Percentiles rank a stretch among this genome's conserved stretches.
These are phyloP conservation scores for Linnemannia schmuckeri DNA, from an alignment of 192 early-diverging fungal species.

Conservation along the genomic window DNA sequence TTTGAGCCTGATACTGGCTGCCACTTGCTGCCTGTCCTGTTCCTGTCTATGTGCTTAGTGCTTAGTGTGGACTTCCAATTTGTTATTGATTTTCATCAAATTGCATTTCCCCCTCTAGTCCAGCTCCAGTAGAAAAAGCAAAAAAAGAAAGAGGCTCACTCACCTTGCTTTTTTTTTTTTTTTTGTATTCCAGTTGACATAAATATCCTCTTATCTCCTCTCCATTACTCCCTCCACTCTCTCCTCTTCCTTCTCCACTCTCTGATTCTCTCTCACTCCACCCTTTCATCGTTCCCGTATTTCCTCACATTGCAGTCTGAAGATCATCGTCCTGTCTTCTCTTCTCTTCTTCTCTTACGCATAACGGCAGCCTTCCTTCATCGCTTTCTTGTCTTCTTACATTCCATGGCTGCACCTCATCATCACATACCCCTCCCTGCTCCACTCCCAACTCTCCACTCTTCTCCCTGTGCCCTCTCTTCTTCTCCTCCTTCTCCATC, in stretches of 20 bases:
- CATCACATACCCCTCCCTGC: background rate
- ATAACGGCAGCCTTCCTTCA: no score
- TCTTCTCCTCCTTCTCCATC: background rate
- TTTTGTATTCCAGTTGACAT: background rate
- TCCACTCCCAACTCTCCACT: conserved; percentile 1
- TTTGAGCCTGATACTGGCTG: no score
- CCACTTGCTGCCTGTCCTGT: no score
- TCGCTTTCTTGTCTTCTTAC: no score
- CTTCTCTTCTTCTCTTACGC: no score
- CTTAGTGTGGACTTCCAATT: no score
- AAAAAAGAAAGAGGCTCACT: background rate
- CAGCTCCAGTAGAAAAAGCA: background rate
- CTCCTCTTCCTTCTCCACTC: background rate
- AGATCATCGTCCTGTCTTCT: background rate
- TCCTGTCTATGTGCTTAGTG: no score
- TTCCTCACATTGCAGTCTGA: no score
- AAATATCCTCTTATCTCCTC: background rate
- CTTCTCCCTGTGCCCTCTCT: background rate
- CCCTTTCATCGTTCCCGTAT: background rate
- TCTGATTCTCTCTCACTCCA: background rate
- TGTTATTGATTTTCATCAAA: background rate
- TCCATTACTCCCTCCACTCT: background rate
- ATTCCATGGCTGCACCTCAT: no score
- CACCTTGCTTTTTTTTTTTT: conserved; percentile 1
- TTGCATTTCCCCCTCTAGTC: background rate